Base-by-base conservation (phyloP, 805 yeast genomes). In the Saccharomycopsis oosterbeekiorum region DNA sequence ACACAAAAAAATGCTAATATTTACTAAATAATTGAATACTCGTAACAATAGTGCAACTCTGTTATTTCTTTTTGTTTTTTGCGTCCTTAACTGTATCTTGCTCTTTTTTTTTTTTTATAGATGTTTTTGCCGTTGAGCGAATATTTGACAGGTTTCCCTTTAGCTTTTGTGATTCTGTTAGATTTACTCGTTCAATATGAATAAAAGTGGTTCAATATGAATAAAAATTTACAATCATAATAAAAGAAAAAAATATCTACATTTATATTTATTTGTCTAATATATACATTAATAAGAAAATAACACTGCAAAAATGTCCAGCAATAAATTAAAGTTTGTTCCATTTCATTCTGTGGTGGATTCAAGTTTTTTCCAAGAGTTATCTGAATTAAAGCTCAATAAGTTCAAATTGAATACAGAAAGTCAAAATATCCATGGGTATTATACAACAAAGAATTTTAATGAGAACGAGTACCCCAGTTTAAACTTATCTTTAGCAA, bases 341-440 rank as follows among this genome's bases (percentile, higher is more conserved):
- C 80, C 88, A 0, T 71, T 84, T 21, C 84, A 81, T 61, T 85
- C 96, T 1, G 88, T 87, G 70, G 84, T 88, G 24, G 97, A 93
- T 68, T 83, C 97, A 0, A 82, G 96, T 0, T 94, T 94, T 71
- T 94, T 93, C 75, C 85, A 86, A 51, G 80, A 80, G 65, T 78
- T 94, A 11, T 80, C 96, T 0, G 81, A 83, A 56, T 71, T 84
- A 66, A 94, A 94, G 69, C 78, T 94, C 55, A 86, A 90, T 64
- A 80, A 84, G 41, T 79, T 83, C 68, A 88, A 86, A 69, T 78
- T 93, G 24, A 85, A 84, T 66, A 75, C 81, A 47, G 72, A 81
- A 2, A 70, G 73, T 9, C 70, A 73, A 55, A 70, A 70, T 1
- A 70, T 88, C 76, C 1, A 56, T 47, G 71, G 74, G 11, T 68